phyloP scores from a whole-genome alignment of 495 filamentous ascomycete genomes.

The Aspergillus saccharolyticus region DNA sequence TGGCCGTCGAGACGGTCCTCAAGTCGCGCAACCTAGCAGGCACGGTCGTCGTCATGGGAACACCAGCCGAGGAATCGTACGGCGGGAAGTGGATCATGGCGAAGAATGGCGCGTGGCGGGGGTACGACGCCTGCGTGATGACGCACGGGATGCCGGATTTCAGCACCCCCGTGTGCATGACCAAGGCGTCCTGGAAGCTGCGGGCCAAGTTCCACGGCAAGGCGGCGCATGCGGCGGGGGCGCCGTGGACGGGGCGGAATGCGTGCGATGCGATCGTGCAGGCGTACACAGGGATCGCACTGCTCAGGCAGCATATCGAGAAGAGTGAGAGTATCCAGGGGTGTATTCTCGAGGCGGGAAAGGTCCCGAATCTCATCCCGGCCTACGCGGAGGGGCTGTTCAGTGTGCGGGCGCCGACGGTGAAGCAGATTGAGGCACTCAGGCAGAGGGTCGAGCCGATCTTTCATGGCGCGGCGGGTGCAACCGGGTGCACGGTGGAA shows the following conservation, averaged over 20 bases:
- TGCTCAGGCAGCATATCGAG: constrained; percentile 15
- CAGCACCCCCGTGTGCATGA: constrained; percentile 42
- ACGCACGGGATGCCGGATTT: constrained; percentile 41
- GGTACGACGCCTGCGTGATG: constrained; percentile 52
- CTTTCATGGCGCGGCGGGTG: constrained; percentile 49
- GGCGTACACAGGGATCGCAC: constrained; percentile 8
- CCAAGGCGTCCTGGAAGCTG: constrained; percentile 15
- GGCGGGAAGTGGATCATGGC: constrained; percentile 60
- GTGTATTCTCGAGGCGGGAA: constrained; percentile 10
- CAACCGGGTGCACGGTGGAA: constrained; percentile 48
- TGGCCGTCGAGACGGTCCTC: constrained; percentile 45
- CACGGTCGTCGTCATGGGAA: constrained; percentile 54
- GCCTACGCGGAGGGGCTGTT: constrained; percentile 39
- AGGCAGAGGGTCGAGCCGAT: constrained; percentile 34
- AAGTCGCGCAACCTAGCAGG: constrained; percentile 36
- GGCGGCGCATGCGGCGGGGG: constrained; percentile 10
- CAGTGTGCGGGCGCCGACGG: constrained; percentile 24
- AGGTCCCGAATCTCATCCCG: constrained; percentile 51
- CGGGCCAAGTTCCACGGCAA: constrained; percentile 9
- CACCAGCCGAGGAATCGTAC: constrained; percentile 59
- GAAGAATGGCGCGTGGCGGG: constrained; percentile 51
- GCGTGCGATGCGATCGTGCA: constrained; percentile 14
- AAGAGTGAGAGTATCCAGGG: constrained; percentile 13
- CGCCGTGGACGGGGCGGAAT: constrained; percentile 14
- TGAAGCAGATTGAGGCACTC: constrained; percentile 31